These are phyloP conservation scores for Phylloporus arenicola DNA, from an alignment of 768 basidiomycete genomes.

Conservation along the genomic window DNA sequence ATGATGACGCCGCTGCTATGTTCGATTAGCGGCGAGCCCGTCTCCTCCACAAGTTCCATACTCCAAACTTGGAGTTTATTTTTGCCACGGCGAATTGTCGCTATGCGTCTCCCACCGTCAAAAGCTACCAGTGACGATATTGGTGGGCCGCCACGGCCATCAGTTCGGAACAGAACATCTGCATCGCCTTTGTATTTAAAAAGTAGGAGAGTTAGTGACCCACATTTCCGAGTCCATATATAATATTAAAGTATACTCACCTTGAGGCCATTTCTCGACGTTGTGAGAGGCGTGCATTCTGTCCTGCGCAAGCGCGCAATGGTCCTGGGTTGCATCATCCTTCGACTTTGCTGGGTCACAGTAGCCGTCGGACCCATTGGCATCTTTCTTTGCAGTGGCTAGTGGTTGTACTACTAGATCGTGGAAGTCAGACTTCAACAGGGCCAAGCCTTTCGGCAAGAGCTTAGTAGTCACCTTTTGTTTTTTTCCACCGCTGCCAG, in stretches of 20 bases:
- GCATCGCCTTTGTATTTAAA: not conserved
- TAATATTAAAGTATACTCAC: not conserved
- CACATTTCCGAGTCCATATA: not conserved
- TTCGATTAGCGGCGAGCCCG: not conserved
- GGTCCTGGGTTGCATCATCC: too few species aligned
- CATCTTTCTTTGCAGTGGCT: not conserved
- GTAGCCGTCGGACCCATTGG: not conserved
- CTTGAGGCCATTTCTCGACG: not conserved
- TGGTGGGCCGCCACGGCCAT: not conserved
- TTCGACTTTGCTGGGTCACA: not conserved
- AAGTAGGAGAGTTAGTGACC: not conserved
- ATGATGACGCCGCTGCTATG: not conserved
- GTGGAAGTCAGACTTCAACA: not conserved
- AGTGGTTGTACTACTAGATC: not conserved
- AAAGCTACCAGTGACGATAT: not conserved
- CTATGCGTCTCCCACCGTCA: not conserved
- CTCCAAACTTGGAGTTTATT: not conserved
- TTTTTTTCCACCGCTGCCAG: not conserved
- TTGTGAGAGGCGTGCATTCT: too few species aligned
- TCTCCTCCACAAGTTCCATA: not conserved
- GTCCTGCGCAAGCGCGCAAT: too few species aligned
- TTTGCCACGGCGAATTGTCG: not conserved
- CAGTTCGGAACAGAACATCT: not conserved
- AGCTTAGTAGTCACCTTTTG: not conserved
- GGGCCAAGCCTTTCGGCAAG: not conserved